Percentiles rank a stretch among this genome's conserved stretches.
Evolutionary conservation across 495 filamentous ascomycete genomes (phyloP).

Genomic region (Xylaria curta): DNA sequence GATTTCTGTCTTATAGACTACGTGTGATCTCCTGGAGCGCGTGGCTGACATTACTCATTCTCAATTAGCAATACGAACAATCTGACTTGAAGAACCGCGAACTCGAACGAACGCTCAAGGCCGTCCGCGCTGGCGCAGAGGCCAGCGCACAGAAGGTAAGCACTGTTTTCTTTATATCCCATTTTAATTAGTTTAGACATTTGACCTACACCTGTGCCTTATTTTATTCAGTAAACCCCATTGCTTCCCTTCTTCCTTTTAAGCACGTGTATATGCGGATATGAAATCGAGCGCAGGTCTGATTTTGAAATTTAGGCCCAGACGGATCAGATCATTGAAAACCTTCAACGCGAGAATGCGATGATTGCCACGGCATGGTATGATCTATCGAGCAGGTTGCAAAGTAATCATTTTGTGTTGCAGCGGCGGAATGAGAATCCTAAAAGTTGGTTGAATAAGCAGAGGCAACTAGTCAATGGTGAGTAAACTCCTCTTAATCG

Average conservation of each 20-base stretch:
- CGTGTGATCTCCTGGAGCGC: not conserved
- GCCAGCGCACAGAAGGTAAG: conserved; percentile 57
- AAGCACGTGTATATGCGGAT: not conserved
- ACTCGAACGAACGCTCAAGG: conserved; percentile 53
- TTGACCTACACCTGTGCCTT: conserved; percentile 1
- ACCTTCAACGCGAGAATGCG: conserved; percentile 78
- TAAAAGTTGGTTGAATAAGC: conserved; percentile 89
- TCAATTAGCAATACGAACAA: conserved; percentile 55
- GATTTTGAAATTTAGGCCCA: conserved; percentile 52
- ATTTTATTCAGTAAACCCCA: conserved; percentile 19
- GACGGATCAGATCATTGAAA: conserved; percentile 68
- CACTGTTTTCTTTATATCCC: conserved; percentile 25
- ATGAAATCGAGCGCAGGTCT: conserved; percentile 13
- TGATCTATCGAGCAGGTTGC: conserved; percentile 80
- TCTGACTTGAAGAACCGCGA: conserved; percentile 56
- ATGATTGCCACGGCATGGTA: conserved; percentile 93
- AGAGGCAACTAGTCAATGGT: conserved; percentile 75
- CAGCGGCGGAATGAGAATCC: conserved; percentile 77
- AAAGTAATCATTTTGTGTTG: conserved; percentile 85
- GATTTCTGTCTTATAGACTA: not conserved
- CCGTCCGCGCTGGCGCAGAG: conserved; percentile 50
- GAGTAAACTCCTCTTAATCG: conserved; percentile 20
- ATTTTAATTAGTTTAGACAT: conserved; percentile 2
- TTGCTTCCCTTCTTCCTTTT: conserved; percentile 11
- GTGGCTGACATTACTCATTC: conserved; percentile 24